Percentiles rank a stretch among this genome's conserved stretches.
Evolutionary conservation across 1,139 yeast genomes (phyloP).

Genomic region (Kodamaea anthophila): DNA sequence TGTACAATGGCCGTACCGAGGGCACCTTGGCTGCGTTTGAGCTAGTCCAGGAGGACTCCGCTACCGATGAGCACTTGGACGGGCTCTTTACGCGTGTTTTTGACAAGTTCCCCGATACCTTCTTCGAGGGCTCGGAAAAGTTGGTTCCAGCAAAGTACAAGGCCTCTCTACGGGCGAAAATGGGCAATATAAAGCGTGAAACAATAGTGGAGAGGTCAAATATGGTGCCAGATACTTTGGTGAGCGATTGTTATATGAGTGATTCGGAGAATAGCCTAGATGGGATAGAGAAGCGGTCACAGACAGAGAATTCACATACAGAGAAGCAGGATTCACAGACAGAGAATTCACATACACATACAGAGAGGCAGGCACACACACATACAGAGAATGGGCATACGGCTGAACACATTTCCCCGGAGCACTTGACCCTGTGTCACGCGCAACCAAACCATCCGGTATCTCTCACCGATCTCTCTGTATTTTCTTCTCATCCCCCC

Average conservation of each 20-base stretch:
- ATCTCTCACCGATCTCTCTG: not conserved
- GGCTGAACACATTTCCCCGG: too few relatives aligned
- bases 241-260: constrained; percentile 2
- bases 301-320: too few relatives aligned
- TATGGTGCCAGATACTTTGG: constrained; percentile 3
- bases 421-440: too few relatives aligned
- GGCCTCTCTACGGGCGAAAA: too few relatives aligned
- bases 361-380: too few relatives aligned
- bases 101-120: constrained; percentile 1
- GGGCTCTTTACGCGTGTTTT: constrained; percentile 5
- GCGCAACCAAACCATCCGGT: too few relatives aligned
- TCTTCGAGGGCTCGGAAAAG: constrained; percentile 4
- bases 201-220: constrained; percentile 1
- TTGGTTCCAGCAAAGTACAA: constrained; percentile 4
- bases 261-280: not conserved
- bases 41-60: constrained; percentile 3
- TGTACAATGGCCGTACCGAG: constrained; percentile 5
- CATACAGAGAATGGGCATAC: too few relatives aligned
- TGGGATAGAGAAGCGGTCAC: not conserved
- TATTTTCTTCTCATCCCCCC: not conserved
- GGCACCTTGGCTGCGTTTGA: constrained; percentile 4
- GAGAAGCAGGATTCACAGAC: too few relatives aligned
- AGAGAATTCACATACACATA: too few relatives aligned
- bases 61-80: constrained; percentile 4
- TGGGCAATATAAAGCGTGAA: constrained; percentile 1